These are phyloP conservation scores for Suillus subluteus DNA, from an alignment of 768 basidiomycete species.

Conservation along the genomic window DNA sequence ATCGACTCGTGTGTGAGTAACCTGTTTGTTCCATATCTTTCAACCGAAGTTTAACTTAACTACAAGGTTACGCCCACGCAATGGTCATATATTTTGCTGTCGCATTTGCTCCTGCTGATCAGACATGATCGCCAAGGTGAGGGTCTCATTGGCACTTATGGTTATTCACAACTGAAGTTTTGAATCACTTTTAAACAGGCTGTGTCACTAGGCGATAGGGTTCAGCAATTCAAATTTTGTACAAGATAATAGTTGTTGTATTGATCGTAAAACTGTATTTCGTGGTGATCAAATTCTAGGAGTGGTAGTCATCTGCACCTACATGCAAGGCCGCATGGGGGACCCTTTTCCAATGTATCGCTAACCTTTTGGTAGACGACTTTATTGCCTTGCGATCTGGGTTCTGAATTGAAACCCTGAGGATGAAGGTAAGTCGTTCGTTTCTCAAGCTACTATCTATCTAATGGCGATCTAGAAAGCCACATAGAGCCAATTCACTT, in stretches of 20 bases:
- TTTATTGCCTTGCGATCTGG: background rate
- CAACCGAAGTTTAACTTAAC: background rate
- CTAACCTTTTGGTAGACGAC: background rate
- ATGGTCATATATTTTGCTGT: background rate
- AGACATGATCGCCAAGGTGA: background rate
- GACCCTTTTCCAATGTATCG: background rate
- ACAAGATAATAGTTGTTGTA: background rate
- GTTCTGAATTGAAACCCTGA: background rate
- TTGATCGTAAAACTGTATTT: background rate
- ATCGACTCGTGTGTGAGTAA: background rate
- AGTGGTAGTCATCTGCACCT: background rate
- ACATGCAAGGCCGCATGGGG: background rate
- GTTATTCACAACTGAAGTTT: background rate
- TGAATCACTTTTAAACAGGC: too few relatives aligned
- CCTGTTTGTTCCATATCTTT: background rate
- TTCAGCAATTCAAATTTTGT: background rate
- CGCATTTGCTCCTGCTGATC: background rate
- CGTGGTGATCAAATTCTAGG: too few relatives aligned
- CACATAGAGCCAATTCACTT: background rate
- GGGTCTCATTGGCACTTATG: background rate
- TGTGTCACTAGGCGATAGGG: too few relatives aligned
- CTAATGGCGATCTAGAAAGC: background rate
- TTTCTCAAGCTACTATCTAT: background rate
- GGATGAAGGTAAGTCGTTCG: background rate
- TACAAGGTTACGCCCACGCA: background rate